These are phyloP conservation scores for Protea cynaroides DNA, from an alignment of 164 flowering plant genomes.

Conservation along the genomic window DNA sequence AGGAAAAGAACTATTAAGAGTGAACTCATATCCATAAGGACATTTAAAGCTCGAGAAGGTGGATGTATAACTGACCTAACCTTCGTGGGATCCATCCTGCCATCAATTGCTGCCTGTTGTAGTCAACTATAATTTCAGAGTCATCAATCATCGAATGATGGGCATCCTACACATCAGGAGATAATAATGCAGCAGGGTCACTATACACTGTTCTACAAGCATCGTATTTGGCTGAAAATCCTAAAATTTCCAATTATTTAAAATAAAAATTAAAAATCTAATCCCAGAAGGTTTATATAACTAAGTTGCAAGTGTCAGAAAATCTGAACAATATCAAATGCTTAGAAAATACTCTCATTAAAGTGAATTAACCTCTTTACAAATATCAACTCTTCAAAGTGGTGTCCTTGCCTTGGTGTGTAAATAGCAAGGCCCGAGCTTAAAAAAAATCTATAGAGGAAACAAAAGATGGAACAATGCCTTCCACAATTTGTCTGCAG, in stretches of 20 bases:
- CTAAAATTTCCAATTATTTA: background rate
- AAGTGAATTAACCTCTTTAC: background rate
- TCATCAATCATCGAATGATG: constrained; percentile 82
- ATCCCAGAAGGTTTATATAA: background rate
- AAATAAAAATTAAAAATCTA: too few relatives aligned
- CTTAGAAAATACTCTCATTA: background rate
- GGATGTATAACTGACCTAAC: constrained; percentile 52
- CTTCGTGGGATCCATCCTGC: constrained; percentile 98
- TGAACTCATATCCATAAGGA: background rate
- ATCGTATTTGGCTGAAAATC: background rate
- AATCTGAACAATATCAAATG: background rate
- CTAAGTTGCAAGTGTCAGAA: background rate
- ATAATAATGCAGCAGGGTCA: constrained; percentile 2
- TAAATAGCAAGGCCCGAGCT: too few relatives aligned
- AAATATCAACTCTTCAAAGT: background rate
- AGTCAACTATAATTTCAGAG: constrained; percentile 83
- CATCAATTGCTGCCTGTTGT: constrained; percentile 85
- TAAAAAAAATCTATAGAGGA: too few relatives aligned
- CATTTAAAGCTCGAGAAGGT: background rate
- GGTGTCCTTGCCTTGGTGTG: background rate
- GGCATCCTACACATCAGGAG: constrained; percentile 58
- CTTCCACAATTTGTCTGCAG: too few relatives aligned
- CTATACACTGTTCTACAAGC: background rate
- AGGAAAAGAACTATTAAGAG: constrained; percentile 1
- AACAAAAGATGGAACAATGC: too few relatives aligned